Evolutionary conservation across 2,329 filamentous ascomycete species (phyloP).

Genomic region (Camillea tinctor): DNA sequence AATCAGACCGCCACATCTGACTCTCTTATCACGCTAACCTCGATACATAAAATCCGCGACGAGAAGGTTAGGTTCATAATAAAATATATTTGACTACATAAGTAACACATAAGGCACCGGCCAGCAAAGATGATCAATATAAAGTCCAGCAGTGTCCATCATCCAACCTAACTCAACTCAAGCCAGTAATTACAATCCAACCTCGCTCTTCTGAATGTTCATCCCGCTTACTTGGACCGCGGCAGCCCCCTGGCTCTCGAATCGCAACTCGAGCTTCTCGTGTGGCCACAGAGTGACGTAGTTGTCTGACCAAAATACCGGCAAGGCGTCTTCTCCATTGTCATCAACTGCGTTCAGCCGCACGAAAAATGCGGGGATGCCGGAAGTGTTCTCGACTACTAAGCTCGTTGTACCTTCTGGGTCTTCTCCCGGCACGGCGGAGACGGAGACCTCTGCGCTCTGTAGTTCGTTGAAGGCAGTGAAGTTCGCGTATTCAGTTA

Average conservation of each 20-base stretch:
- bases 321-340: conserved; percentile 44
- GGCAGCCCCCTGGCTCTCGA: conserved; percentile 26
- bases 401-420: conserved; percentile 29
- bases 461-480: conserved; percentile 42
- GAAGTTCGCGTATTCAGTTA: conserved; percentile 49
- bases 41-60: too few species aligned
- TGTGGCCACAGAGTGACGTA: conserved; percentile 60
- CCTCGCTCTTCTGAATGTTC: conserved; percentile 21
- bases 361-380: conserved; percentile 58
- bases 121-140: too few species aligned
- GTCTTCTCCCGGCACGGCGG: conserved; percentile 5
- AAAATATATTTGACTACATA: too few species aligned
- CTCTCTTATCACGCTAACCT: too few species aligned
- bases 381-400: conserved; percentile 49
- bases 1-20: too few species aligned
- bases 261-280: conserved; percentile 46
- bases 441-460: conserved; percentile 37
- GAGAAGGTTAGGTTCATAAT: too few species aligned
- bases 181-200: conserved; percentile 4
- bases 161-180: not conserved
- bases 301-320: conserved; percentile 60
- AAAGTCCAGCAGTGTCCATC: not conserved
- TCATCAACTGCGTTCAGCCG: conserved; percentile 48
- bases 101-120: too few species aligned
- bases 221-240: conserved; percentile 29